These are phyloP conservation scores for Triticum turgidum DNA, from an alignment of 176 grass and related monocot genomes.

Conservation along the genomic window DNA sequence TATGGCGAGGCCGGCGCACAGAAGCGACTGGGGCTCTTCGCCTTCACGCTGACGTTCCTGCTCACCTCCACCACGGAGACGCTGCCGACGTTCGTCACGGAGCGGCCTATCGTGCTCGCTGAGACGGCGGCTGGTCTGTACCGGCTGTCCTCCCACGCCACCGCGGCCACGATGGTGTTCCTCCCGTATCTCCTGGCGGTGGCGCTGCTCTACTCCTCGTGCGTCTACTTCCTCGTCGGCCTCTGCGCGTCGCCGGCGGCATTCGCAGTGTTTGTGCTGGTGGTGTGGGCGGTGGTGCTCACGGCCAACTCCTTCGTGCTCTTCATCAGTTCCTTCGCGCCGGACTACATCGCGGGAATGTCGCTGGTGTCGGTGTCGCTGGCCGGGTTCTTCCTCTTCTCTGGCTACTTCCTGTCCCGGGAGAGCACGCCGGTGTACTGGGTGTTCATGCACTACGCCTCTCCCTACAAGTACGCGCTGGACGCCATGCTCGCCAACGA, in stretches of 20 bases:
- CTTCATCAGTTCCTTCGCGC: slow-evolving; percentile 77
- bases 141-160: slow-evolving; percentile 76
- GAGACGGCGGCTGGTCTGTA: slow-evolving; percentile 84
- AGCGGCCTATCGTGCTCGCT: slow-evolving; percentile 79
- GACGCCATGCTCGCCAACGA: slow-evolving; percentile 92
- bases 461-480: slow-evolving; percentile 90
- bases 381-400: slow-evolving; percentile 96
- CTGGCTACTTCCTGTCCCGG: slow-evolving; percentile 82
- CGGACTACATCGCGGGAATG: slow-evolving; percentile 93
- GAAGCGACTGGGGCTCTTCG: slow-evolving; percentile 91
- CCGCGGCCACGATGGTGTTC: slow-evolving; percentile 74
- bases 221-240: slow-evolving; percentile 86
- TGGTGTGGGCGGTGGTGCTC: slow-evolving; percentile 83
- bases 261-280: slow-evolving; percentile 70
- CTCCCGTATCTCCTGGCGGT: slow-evolving; percentile 86
- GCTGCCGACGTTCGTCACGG: slow-evolving; percentile 80
- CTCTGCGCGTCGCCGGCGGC: slow-evolving; percentile 62
- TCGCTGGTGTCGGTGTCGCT: slow-evolving; percentile 76
- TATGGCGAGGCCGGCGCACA: slow-evolving; percentile 59
- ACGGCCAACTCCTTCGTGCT: slow-evolving; percentile 90
- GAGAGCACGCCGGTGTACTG: slow-evolving; percentile 93
- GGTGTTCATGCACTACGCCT: slow-evolving; percentile 91
- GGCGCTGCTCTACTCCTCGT: slow-evolving; percentile 67
- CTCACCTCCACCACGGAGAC: slow-evolving; percentile 90
- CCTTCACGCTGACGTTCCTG: slow-evolving; percentile 95